Percentiles rank a stretch among this genome's conserved stretches.
phyloP scores from a whole-genome alignment of 441 rosid genomes.

The Theobroma grandiflorum region DNA sequence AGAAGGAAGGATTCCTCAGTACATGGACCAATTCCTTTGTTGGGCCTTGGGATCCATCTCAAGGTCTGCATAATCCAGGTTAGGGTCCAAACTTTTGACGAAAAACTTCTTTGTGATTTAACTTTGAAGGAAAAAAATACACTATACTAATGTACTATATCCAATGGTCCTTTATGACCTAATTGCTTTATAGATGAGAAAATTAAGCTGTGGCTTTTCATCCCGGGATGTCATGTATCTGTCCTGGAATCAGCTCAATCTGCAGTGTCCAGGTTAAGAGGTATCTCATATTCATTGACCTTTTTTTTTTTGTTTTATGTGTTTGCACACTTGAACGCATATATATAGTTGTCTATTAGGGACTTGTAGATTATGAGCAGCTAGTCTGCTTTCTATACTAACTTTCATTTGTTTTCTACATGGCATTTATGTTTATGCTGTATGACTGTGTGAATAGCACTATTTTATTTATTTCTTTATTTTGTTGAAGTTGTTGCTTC shows the following conservation, averaged over 20 bases:
- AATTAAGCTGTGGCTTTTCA: slow-evolving; percentile 99
- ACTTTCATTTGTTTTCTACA: neutral
- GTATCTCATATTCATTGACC: slow-evolving; percentile 42
- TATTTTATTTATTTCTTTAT: slow-evolving; percentile 29
- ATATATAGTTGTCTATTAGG: neutral
- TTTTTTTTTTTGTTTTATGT: neutral
- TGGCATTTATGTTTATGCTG: slow-evolving; percentile 24
- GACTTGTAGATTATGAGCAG: slow-evolving; percentile 12
- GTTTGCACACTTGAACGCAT: neutral
- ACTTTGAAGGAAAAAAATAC: slow-evolving; percentile 18
- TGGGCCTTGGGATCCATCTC: slow-evolving; percentile 99
- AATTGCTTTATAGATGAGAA: slow-evolving; percentile 74
- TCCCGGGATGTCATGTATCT: slow-evolving; percentile 85
- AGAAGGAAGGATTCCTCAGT: slow-evolving; percentile 86
- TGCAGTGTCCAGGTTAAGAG: slow-evolving; percentile 88
- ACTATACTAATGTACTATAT: slow-evolving; percentile 1
- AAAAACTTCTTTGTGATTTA: slow-evolving; percentile 11
- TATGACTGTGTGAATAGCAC: slow-evolving; percentile 16
- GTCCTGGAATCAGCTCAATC: slow-evolving; percentile 83
- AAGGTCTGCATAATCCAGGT: slow-evolving; percentile 99
- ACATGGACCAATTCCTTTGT: slow-evolving; percentile 99
- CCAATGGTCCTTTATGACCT: slow-evolving; percentile 18
- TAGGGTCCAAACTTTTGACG: slow-evolving; percentile 31
- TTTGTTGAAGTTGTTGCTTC: slow-evolving; percentile 82
- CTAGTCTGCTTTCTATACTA: slow-evolving; percentile 13